phyloP scores from a whole-genome alignment of 2,329 filamentous ascomycete genomes.

The Aspergillus viridinutans region DNA sequence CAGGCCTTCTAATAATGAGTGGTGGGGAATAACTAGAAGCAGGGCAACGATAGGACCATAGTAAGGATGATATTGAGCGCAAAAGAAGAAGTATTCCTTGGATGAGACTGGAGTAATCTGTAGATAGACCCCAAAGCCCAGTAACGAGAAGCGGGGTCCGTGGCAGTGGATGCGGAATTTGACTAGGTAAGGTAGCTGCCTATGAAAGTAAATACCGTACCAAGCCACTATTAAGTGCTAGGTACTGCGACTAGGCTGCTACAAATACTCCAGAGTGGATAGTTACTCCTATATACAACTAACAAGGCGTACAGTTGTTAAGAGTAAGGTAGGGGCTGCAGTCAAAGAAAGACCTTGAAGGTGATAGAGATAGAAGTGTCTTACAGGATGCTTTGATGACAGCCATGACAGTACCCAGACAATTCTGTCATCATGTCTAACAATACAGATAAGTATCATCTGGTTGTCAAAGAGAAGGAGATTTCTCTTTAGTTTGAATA shows the following conservation, averaged over 20 bases:
- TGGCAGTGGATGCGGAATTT: background rate
- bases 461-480: too few species aligned
- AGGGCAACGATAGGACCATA: constrained; percentile 4
- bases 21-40: background rate
- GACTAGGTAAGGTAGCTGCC: background rate
- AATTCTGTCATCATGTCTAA: too few species aligned
- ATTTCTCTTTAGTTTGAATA: too few species aligned
- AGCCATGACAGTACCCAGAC: too few species aligned
- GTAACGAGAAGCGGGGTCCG: too few species aligned
- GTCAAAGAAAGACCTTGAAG: background rate
- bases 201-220: too few species aligned
- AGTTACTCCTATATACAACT: background rate
- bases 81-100: background rate
- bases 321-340: background rate
- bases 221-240: too few species aligned
- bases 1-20: background rate
- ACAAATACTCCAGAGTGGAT: background rate
- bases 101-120: background rate
- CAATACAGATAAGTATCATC: too few species aligned
- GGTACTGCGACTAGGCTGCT: background rate
- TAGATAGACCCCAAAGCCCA: background rate
- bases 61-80: constrained; percentile 1
- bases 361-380: too few species aligned
- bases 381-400: too few species aligned
- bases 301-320: background rate